Conservation (phyloP, 306 rosid genomes). For the Pachyrhizus erosus region DNA sequence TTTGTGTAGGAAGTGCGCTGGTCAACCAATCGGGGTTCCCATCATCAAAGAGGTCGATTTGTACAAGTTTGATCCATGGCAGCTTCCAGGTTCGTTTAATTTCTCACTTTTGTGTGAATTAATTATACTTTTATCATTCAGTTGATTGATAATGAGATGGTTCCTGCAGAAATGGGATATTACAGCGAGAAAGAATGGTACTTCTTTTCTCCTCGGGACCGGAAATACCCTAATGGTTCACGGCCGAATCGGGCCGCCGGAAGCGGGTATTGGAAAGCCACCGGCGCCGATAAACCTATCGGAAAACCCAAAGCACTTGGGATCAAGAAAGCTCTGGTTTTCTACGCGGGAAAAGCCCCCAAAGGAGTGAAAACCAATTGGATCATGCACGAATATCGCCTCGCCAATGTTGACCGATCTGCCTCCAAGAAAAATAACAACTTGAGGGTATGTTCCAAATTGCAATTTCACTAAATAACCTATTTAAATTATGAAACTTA, state of each 20-base stretch:
- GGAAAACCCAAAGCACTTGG: conserved; percentile 86
- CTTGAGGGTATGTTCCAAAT: conserved; percentile 59
- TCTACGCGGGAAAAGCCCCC: conserved; percentile 92
- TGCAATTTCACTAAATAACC: neutral
- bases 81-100: conserved; percentile 75
- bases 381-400: conserved; percentile 99
- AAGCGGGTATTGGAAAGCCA: conserved; percentile 93
- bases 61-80: conserved; percentile 96
- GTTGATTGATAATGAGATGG: neutral
- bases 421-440: conserved; percentile 69
- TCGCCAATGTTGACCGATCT: conserved; percentile 90
- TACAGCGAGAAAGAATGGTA: conserved; percentile 97
- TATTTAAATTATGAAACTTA: too few species aligned
- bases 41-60: conserved; percentile 86
- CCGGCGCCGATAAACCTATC: conserved; percentile 95
- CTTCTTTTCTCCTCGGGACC: conserved; percentile 89
- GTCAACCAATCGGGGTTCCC: conserved; percentile 68
- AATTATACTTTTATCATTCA: neutral
- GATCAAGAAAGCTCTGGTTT: conserved; percentile 88
- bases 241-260: conserved; percentile 95
- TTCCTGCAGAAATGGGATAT: conserved; percentile 60
- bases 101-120: neutral
- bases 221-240: conserved; percentile 96
- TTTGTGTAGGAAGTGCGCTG: conserved; percentile 70
- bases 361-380: conserved; percentile 90